Evolutionary conservation across 2,329 filamentous ascomycete genomes (phyloP).

Genomic region (Calonectria crousiana): DNA sequence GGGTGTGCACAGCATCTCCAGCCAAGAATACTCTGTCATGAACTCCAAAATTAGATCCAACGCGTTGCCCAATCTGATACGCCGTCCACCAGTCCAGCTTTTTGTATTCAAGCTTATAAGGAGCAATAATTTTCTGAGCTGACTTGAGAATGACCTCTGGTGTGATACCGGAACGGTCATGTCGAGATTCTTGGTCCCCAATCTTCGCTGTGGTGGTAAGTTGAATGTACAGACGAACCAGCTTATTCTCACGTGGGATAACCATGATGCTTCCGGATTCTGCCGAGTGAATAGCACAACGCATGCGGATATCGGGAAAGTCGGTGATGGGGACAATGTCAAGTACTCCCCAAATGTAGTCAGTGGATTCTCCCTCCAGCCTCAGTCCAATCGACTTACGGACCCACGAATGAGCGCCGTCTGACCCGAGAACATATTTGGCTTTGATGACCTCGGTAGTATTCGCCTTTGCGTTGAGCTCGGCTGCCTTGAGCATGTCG

Average conservation of each 20-base stretch:
- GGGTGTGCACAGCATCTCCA: conserved; percentile 73
- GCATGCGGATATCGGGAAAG: conserved; percentile 45
- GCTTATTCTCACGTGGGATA: conserved; percentile 42
- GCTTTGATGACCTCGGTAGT: conserved; percentile 24
- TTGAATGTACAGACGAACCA: conserved; percentile 41
- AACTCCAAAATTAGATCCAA: conserved; percentile 33
- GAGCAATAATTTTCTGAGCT: conserved; percentile 65
- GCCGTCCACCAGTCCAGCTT: conserved; percentile 43
- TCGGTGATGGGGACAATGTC: conserved; percentile 43
- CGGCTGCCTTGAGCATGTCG: conserved; percentile 26
- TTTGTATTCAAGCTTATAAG: conserved; percentile 60
- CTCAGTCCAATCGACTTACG: conserved; percentile 40
- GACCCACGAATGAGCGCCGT: conserved; percentile 44
- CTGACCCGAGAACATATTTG: conserved; percentile 37
- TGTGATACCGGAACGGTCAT: conserved; percentile 27
- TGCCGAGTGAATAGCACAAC: conserved; percentile 43
- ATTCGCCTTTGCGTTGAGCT: conserved; percentile 29
- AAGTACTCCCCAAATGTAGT: conserved; percentile 46
- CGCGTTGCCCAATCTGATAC: conserved; percentile 74
- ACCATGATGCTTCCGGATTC: conserved; percentile 41
- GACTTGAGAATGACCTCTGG: conserved; percentile 61
- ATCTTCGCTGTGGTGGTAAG: conserved; percentile 23
- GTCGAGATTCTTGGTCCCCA: conserved; percentile 23
- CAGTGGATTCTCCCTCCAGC: conserved; percentile 43
- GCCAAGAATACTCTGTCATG: conserved; percentile 71